Evolutionary conservation across 2,329 filamentous ascomycete genomes (phyloP).

Genomic region (Ceratocystis papillata): DNA sequence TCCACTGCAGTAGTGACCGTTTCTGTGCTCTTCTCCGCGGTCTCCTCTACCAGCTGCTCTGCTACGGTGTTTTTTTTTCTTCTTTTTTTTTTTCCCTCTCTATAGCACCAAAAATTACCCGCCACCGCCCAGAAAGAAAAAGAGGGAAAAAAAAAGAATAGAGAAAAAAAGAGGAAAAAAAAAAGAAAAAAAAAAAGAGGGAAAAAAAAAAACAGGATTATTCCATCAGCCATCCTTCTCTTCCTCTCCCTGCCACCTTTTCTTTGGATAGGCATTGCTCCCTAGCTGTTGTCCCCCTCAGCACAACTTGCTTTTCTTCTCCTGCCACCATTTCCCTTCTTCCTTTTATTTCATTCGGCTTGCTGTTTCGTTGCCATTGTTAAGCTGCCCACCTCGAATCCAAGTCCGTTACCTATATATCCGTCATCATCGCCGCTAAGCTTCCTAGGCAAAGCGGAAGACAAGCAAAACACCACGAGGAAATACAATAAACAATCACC

Average conservation of each 20-base stretch:
- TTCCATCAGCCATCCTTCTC: conserved; percentile 3
- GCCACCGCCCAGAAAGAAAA: conserved; percentile 1
- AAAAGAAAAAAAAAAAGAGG: background rate
- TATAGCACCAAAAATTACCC: conserved; percentile 1
- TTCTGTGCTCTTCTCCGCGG: too few species aligned
- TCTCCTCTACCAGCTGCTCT: background rate
- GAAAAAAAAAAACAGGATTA: background rate
- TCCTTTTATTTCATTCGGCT: background rate
- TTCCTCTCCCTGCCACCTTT: conserved; percentile 14
- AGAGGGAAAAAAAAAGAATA: background rate
- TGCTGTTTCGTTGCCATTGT: background rate
- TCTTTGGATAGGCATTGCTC: background rate
- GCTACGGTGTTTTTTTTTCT: conserved; percentile 1
- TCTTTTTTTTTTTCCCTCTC: background rate
- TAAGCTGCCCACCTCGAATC: background rate
- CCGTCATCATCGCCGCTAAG: too few species aligned
- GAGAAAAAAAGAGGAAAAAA: background rate
- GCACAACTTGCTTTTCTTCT: background rate
- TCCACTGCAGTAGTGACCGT: background rate
- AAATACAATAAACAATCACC: conserved; percentile 1
- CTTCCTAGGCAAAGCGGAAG: too few species aligned
- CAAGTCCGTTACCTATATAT: background rate
- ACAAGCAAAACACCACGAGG: background rate
- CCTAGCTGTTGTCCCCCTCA: background rate
- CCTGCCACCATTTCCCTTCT: background rate